Percentiles rank a stretch among this genome's conserved stretches.
These are phyloP conservation scores for Alternaria gansuensis DNA, from an alignment of 2,329 filamentous ascomycete genomes.

Conservation along the genomic window DNA sequence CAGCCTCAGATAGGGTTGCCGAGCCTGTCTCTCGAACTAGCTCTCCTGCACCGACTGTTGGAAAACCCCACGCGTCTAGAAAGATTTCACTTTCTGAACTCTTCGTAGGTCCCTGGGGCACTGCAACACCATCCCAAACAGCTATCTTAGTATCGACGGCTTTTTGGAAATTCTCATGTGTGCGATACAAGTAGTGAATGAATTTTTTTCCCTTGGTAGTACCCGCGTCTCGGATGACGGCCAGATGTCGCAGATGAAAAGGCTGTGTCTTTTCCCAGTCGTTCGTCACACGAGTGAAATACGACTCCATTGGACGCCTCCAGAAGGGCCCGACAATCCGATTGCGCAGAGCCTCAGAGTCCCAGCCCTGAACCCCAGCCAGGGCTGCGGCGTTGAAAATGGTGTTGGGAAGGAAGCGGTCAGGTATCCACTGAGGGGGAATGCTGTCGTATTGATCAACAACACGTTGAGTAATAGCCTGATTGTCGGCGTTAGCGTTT, in stretches of 20 bases:
- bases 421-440: slow-evolving; percentile 65
- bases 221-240: slow-evolving; percentile 64
- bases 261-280: slow-evolving; percentile 68
- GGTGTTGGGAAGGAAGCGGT: slow-evolving; percentile 61
- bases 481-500: slow-evolving; percentile 32
- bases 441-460: slow-evolving; percentile 44
- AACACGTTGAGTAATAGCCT: slow-evolving; percentile 14
- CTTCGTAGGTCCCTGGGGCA: slow-evolving; percentile 33
- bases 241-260: slow-evolving; percentile 64
- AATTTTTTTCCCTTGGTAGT: slow-evolving; percentile 56
- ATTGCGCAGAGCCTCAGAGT: slow-evolving; percentile 55
- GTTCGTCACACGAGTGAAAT: slow-evolving; percentile 63
- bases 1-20: slow-evolving; percentile 39
- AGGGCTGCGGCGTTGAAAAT: slow-evolving; percentile 60
- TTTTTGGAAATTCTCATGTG: slow-evolving; percentile 61
- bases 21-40: slow-evolving; percentile 37
- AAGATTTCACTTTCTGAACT: background rate
- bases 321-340: slow-evolving; percentile 61
- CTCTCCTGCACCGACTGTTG: slow-evolving; percentile 25
- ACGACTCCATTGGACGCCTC: slow-evolving; percentile 63
- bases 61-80: slow-evolving; percentile 48
- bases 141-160: slow-evolving; percentile 61
- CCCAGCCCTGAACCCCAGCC: slow-evolving; percentile 60
- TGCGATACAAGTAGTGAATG: slow-evolving; percentile 65
- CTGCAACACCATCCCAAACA: slow-evolving; percentile 63